A percentile compares a stretch with the other conserved stretches of the same genome.
These are phyloP conservation scores for Byssochlamys sp. DNA, from an alignment of 2,329 filamentous ascomycete species.

Conservation along the genomic window DNA sequence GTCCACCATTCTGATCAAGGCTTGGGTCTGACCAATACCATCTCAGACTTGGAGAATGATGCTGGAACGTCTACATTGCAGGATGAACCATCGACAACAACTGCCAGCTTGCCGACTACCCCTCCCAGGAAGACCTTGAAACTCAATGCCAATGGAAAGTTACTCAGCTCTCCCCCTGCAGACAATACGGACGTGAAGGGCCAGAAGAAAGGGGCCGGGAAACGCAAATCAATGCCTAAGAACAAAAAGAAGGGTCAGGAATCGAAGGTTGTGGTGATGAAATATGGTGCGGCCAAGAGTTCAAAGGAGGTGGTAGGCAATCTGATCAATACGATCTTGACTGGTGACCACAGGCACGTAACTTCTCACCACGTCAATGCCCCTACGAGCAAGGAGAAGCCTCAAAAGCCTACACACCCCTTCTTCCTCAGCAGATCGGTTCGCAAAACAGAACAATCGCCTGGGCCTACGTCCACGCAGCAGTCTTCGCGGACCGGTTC, in stretches of 20 bases:
- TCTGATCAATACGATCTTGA: slow-evolving; percentile 56
- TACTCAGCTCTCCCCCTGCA: slow-evolving; percentile 29
- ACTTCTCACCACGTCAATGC: slow-evolving; percentile 11
- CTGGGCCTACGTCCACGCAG: neutral
- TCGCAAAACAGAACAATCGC: slow-evolving; percentile 6
- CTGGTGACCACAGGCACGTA: slow-evolving; percentile 23
- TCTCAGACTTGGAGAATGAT: neutral
- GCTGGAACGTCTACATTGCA: neutral
- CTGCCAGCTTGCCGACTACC: slow-evolving; percentile 1
- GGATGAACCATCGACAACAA: neutral
- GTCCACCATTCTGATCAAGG: neutral
- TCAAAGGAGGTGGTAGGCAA: slow-evolving; percentile 44
- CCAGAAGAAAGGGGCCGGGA: slow-evolving; percentile 12
- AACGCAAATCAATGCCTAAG: slow-evolving; percentile 25
- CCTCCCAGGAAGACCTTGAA: slow-evolving; percentile 46
- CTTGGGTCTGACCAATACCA: neutral
- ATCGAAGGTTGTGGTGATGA: slow-evolving; percentile 43
- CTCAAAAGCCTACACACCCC: slow-evolving; percentile 51
- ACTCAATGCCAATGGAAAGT: slow-evolving; percentile 35
- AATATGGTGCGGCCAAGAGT: slow-evolving; percentile 47
- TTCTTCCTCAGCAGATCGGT: slow-evolving; percentile 56
- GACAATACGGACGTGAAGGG: slow-evolving; percentile 13
- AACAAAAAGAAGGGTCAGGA: slow-evolving; percentile 17
- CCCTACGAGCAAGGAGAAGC: slow-evolving; percentile 16
- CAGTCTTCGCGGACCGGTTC: neutral